Evolutionary conservation across 768 basidiomycete species (phyloP).

Genomic region (Lanmaoa rubissima): DNA sequence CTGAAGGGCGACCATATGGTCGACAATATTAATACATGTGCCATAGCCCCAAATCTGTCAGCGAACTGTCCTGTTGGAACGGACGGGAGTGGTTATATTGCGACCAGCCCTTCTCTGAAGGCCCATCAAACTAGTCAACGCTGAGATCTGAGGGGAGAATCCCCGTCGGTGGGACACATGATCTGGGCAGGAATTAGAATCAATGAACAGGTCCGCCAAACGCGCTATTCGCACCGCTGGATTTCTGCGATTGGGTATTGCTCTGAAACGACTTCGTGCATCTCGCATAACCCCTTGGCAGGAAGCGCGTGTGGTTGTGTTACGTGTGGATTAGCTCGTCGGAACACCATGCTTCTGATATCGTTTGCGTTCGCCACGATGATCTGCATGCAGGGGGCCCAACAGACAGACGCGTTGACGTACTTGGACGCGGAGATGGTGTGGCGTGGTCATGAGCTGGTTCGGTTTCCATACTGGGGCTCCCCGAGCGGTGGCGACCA

Average conservation of each 20-base stretch:
- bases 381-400: neutral
- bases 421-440: neutral
- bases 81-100: neutral
- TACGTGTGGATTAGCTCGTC: neutral
- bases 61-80: neutral
- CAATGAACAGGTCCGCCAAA: neutral
- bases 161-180: neutral
- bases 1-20: neutral
- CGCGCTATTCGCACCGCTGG: neutral
- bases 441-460: constrained; percentile 10
- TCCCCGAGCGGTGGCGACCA: neutral
- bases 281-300: neutral
- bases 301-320: neutral
- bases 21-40: neutral
- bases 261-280: neutral
- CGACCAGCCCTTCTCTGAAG: neutral
- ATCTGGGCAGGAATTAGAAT: neutral
- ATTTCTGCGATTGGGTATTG: neutral
- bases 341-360: neutral
- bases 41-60: neutral
- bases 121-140: neutral
- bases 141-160: neutral
- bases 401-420: too few relatives aligned
- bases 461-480: constrained; percentile 10
- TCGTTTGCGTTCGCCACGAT: neutral